Evolutionary conservation across 2,329 filamentous ascomycete genomes (phyloP), one percentile per base, ranked within the genome.

Genomic region (Trichoderma sp.): DNA sequence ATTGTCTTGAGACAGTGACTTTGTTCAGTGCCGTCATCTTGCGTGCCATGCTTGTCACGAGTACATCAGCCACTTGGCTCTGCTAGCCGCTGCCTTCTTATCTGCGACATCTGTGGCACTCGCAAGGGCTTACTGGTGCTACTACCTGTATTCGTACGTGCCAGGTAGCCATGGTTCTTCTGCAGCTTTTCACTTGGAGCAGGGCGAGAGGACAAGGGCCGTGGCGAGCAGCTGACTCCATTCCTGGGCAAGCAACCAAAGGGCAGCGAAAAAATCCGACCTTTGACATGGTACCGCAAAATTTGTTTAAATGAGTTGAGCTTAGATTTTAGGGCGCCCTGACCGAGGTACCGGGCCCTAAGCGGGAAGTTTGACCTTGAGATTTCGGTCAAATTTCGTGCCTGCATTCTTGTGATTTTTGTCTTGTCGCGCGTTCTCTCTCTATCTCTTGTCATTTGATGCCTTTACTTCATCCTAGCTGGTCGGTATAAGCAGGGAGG

Each of bases 241-340:
- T 69, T 69, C 67, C 67, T 62, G 67, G 67, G 57, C 67, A 43
- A 69, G 67, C 67, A 61, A 30, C 39, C 20, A 68, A 62, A 39
- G 28, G 26, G 66, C 65, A 55, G 65, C 53, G 55, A 61, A 53
- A 26, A 26, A 69, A 36, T 50, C 36, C 17, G 23, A 59, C 34
- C 20, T 68, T 58, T 28, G 39, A 30, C n/a, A 28, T 32, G 30
- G 55, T 28, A 68, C n/a, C 23, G 39, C 47, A 23, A 20, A 28
- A 20, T n/a, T 13, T 30, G 28, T 34, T 58, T 36, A 15, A 69
- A 28, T n/a, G 32, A 53, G 34, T 59, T 36, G 67, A 53, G 57
- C 67, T 69, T 69, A 62, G 39, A 34, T 62, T 36, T 62, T 53
- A 69, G 66, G 66, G 66, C 57, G 66, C 66, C 26, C 66, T 69